Evolutionary conservation across 805 yeast genomes (phyloP).

Genomic region (Pichia californica): DNA sequence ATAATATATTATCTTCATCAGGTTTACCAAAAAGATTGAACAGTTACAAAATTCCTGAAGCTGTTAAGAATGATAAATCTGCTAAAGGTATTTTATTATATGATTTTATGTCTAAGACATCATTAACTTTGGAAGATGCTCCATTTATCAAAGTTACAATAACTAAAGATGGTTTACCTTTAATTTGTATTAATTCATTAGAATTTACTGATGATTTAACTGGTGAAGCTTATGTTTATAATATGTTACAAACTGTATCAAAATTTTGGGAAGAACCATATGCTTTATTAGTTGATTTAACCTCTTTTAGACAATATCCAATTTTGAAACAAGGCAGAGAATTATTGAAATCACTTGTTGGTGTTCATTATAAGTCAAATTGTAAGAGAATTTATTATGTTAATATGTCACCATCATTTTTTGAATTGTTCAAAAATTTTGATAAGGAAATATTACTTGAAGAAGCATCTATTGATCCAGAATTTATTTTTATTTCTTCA

Average conservation of each 20-base stretch:
- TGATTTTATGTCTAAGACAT: slow-evolving; percentile 68
- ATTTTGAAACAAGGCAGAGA: slow-evolving; percentile 11
- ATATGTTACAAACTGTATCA: slow-evolving; percentile 56
- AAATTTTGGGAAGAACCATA: slow-evolving; percentile 68
- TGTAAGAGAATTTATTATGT: slow-evolving; percentile 49
- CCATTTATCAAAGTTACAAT: slow-evolving; percentile 56
- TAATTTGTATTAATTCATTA: slow-evolving; percentile 43
- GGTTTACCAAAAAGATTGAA: slow-evolving; percentile 57
- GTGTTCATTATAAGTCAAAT: slow-evolving; percentile 44
- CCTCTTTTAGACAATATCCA: slow-evolving; percentile 37
- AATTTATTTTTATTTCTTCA: slow-evolving; percentile 36
- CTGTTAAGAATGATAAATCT: slow-evolving; percentile 40
- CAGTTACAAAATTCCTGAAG: slow-evolving; percentile 50
- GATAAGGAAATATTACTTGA: slow-evolving; percentile 9
- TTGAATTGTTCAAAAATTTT: slow-evolving; percentile 9
- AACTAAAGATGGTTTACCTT: slow-evolving; percentile 67
- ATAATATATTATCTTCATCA: slow-evolving; percentile 37
- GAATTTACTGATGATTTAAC: slow-evolving; percentile 34
- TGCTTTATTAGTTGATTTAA: slow-evolving; percentile 60
- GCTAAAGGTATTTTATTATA: slow-evolving; percentile 47
- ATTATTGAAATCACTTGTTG: slow-evolving; percentile 31
- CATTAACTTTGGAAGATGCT: slow-evolving; percentile 46
- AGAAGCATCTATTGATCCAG: slow-evolving; percentile 2
- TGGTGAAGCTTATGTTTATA: slow-evolving; percentile 48
- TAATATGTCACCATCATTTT: slow-evolving; percentile 37